These are phyloP conservation scores for Cerrena zonata DNA, from an alignment of 1,284 basidiomycete species.

Conservation along the genomic window DNA sequence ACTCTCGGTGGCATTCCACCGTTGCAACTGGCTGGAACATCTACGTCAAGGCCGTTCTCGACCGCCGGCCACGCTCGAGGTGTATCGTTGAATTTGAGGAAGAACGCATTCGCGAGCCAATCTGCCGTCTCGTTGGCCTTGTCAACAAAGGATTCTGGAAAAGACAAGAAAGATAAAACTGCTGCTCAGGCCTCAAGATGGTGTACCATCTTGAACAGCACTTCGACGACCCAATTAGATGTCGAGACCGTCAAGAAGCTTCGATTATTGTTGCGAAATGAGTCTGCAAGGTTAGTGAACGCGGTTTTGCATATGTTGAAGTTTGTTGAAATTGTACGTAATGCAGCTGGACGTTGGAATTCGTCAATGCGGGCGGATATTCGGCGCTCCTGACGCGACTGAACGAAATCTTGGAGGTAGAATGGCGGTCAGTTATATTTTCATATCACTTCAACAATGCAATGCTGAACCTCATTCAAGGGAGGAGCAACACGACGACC, in stretches of 20 bases:
- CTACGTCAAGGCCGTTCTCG: not conserved
- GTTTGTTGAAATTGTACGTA: not conserved
- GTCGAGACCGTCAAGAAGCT: slow-evolving; percentile 74
- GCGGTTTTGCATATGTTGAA: not conserved
- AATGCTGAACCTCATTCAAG: slow-evolving; percentile 35
- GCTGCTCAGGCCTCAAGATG: slow-evolving; percentile 46
- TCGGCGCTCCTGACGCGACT: slow-evolving; percentile 75
- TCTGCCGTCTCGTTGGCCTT: slow-evolving; percentile 11
- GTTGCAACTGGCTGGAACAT: not conserved
- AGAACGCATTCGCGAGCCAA: slow-evolving; percentile 28
- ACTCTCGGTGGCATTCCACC: not conserved
- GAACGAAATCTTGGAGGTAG: slow-evolving; percentile 89
- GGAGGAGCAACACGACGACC: slow-evolving; percentile 96
- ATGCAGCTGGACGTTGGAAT: slow-evolving; percentile 84
- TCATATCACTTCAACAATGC: too few relatives aligned
- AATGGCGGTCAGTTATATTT: slow-evolving; percentile 90
- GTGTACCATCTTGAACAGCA: slow-evolving; percentile 56
- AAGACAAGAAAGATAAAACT: slow-evolving; percentile 42
- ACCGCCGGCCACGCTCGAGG: slow-evolving; percentile 16
- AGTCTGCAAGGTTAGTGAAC: slow-evolving; percentile 64
- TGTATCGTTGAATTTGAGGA: slow-evolving; percentile 18
- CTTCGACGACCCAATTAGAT: slow-evolving; percentile 65
- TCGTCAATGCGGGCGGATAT: slow-evolving; percentile 82
- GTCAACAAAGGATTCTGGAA: slow-evolving; percentile 14
- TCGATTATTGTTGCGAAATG: slow-evolving; percentile 76